A percentile compares a stretch with the other conserved stretches of the same genome.
Conservation (phyloP, 768 basidiomycete genomes). For the Flagelloscypha sp. region DNA sequence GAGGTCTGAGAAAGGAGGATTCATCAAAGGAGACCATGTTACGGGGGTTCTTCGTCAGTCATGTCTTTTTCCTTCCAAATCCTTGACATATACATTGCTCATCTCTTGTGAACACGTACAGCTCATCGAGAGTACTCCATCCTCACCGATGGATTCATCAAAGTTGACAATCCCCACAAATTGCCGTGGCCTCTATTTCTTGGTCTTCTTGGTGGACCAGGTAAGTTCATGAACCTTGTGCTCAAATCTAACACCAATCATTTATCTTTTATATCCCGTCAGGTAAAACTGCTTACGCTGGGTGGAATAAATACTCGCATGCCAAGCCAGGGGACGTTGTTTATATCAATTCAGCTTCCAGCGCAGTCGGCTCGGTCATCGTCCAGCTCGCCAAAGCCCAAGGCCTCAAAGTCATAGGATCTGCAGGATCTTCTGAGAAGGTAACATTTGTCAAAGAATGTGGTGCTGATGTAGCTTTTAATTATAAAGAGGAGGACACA, state of each 20-base stretch:
- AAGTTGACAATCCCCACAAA: conserved; percentile 17
- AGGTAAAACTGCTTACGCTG: conserved; percentile 10
- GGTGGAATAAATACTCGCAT: conserved; percentile 12
- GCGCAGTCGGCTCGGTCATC: conserved; percentile 19
- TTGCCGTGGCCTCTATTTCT: conserved; percentile 26
- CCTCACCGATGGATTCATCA: conserved; percentile 4
- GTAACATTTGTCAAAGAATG: conserved; percentile 33
- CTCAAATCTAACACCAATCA: no score
- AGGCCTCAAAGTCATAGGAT: conserved; percentile 40
- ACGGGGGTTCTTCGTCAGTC: conserved; percentile 10
- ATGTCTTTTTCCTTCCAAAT: background rate
- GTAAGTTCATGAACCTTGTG: no score
- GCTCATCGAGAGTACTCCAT: conserved; percentile 25
- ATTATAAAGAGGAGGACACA: conserved; percentile 41
- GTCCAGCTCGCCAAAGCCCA: conserved; percentile 23
- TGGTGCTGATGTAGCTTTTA: conserved; percentile 42
- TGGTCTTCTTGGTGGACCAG: conserved; percentile 27
- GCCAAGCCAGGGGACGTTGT: conserved; percentile 9
- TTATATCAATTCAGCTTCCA: conserved; percentile 4
- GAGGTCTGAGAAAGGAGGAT: conserved; percentile 13
- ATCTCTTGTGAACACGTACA: conserved; percentile 8
- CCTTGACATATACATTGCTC: background rate
- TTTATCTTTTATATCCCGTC: no score
- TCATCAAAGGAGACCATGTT: conserved; percentile 16
- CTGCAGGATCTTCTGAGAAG: conserved; percentile 45